phyloP scores from a whole-genome alignment of 2,329 filamentous ascomycete genomes.

The Beauveria australis region DNA sequence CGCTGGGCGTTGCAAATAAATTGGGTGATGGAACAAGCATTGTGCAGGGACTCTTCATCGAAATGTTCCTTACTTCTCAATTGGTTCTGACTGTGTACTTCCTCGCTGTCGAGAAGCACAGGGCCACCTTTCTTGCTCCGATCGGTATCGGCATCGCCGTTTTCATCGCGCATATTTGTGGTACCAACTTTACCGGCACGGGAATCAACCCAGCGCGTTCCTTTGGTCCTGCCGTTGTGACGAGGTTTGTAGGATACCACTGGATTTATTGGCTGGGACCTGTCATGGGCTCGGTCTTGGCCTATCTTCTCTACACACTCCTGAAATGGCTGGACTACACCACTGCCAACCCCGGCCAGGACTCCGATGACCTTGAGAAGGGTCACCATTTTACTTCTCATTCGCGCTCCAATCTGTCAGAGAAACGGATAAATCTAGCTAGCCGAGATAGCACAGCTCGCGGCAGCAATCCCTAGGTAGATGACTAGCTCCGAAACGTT shows the following conservation, averaged over 20 bases:
- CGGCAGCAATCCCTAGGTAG: too few species aligned
- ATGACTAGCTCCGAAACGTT: too few species aligned
- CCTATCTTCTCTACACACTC: conserved; percentile 40
- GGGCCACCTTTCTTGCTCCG: conserved; percentile 62
- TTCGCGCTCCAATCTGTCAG: too few species aligned
- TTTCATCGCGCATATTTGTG: conserved; percentile 48
- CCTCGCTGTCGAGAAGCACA: conserved; percentile 66
- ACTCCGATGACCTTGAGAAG: conserved; percentile 27
- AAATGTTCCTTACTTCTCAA: conserved; percentile 57
- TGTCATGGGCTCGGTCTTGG: conserved; percentile 38
- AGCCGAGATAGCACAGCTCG: too few species aligned
- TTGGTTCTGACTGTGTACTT: conserved; percentile 59
- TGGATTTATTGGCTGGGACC: conserved; percentile 52
- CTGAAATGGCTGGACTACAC: conserved; percentile 45
- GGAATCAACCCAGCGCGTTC: conserved; percentile 44
- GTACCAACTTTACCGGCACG: conserved; percentile 39
- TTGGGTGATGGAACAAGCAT: conserved; percentile 43
- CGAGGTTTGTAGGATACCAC: conserved; percentile 35
- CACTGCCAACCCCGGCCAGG: conserved; percentile 41
- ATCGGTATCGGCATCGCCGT: conserved; percentile 64
- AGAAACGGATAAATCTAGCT: too few species aligned
- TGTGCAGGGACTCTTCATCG: conserved; percentile 55
- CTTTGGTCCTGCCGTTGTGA: conserved; percentile 39
- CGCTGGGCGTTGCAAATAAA: conserved; percentile 46
- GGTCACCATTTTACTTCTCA: neutral